Conservation (phyloP, 1,284 basidiomycete species). For the Tilletia caries region DNA sequence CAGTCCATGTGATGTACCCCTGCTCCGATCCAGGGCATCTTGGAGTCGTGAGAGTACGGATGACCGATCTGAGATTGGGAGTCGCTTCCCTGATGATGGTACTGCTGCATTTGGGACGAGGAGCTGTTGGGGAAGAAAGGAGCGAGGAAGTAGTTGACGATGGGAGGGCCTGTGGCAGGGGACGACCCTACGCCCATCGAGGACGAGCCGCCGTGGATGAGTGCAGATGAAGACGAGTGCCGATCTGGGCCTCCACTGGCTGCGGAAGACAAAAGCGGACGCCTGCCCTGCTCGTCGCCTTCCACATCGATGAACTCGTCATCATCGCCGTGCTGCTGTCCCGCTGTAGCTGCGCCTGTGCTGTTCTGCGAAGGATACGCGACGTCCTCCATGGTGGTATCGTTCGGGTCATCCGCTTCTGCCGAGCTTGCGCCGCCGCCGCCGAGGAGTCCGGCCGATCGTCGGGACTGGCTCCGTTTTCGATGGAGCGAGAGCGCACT, state of each 20-base stretch:
- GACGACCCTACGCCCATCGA: no score
- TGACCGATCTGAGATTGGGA: background rate
- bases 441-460: background rate
- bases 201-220: background rate
- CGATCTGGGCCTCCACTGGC: background rate
- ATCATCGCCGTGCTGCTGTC: background rate
- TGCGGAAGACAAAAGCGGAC: background rate
- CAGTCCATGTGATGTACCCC: conserved; percentile 11
- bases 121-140: background rate
- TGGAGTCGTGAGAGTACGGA: background rate
- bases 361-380: background rate
- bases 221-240: background rate
- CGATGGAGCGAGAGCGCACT: background rate
- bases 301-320: background rate
- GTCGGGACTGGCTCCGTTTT: background rate
- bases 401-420: background rate
- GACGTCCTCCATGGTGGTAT: conserved; percentile 1
- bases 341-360: no score
- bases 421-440: background rate
- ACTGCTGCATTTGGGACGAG: background rate
- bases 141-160: conserved; percentile 14
- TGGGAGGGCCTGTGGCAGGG: background rate
- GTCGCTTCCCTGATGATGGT: background rate
- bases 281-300: background rate
- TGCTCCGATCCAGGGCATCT: background rate